phyloP scores from a whole-genome alignment of 768 basidiomycete species.

The Trametes coccinea region DNA sequence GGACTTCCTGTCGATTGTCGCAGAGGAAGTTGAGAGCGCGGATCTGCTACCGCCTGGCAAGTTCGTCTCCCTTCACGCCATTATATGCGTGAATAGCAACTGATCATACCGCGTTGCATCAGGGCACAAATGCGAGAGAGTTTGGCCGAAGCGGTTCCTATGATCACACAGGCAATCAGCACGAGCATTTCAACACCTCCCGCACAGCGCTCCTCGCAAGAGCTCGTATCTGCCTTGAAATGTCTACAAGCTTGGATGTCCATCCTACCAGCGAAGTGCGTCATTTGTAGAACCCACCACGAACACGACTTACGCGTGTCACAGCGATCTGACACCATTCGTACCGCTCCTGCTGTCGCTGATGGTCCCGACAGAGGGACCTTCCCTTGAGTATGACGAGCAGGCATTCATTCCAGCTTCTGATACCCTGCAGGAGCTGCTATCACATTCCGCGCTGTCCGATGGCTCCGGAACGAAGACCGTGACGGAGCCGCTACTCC shows the following conservation, averaged over 20 bases:
- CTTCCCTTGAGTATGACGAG: constrained; percentile 42
- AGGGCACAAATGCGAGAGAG: constrained; percentile 68
- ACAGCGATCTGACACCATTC: constrained; percentile 68
- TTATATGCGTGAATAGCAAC: constrained; percentile 4
- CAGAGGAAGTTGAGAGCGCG: constrained; percentile 77
- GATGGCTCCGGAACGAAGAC: constrained; percentile 68
- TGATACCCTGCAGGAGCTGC: constrained; percentile 74
- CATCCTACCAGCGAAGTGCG: constrained; percentile 66
- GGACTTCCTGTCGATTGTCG: constrained; percentile 80
- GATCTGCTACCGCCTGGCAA: constrained; percentile 73
- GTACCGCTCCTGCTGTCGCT: constrained; percentile 63
- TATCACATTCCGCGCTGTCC: constrained; percentile 70
- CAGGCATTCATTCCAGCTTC: constrained; percentile 62
- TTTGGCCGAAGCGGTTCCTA: constrained; percentile 63
- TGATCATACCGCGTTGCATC: neutral
- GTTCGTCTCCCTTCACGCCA: constrained; percentile 44
- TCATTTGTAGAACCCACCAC: neutral
- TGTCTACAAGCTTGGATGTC: constrained; percentile 86
- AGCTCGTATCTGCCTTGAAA: constrained; percentile 70
- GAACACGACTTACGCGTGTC: neutral
- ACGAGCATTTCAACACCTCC: constrained; percentile 48
- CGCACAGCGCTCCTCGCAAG: constrained; percentile 35
- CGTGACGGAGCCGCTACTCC: constrained; percentile 83
- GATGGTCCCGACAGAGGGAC: constrained; percentile 33
- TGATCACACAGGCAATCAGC: constrained; percentile 70